Percentiles rank a stretch among this genome's conserved stretches.
phyloP scores from a whole-genome alignment of 768 basidiomycete species.

The Galerina marginata region DNA sequence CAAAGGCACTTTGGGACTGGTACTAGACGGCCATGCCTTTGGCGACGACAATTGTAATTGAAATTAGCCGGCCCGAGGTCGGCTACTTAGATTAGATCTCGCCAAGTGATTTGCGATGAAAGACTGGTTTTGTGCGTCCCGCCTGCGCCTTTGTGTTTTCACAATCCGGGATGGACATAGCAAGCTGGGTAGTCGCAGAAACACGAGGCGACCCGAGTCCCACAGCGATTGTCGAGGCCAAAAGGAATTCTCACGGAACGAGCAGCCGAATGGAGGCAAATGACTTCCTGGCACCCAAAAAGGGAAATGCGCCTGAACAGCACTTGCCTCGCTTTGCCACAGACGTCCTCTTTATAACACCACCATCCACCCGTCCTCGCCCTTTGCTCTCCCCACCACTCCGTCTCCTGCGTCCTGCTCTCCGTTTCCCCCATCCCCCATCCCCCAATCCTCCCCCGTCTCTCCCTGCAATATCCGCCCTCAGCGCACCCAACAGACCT shows the following conservation, averaged over 20 bases:
- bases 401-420: conserved; percentile 7
- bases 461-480: conserved; percentile 8
- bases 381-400: conserved; percentile 14
- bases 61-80: conserved; percentile 27
- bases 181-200: too few relatives aligned
- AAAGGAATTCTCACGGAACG: conserved; percentile 21
- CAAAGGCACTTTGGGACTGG: too few relatives aligned
- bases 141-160: too few relatives aligned
- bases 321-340: conserved; percentile 23
- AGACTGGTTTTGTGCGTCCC: too few relatives aligned
- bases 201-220: too few relatives aligned
- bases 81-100: conserved; percentile 32
- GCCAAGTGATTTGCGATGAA: background rate
- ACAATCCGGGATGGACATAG: too few relatives aligned
- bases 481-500: conserved; percentile 17
- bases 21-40: too few relatives aligned
- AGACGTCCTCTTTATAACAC: conserved; percentile 12
- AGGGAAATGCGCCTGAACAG: conserved; percentile 42
- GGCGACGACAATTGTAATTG: conserved; percentile 5
- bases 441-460: conserved; percentile 8
- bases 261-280: conserved; percentile 26
- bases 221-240: background rate
- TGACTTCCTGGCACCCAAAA: conserved; percentile 24
- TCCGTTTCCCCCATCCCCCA: conserved; percentile 8
- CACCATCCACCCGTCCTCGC: conserved; percentile 20